phyloP scores from a whole-genome alignment of 164 flowering plant genomes.

The Nymphaea colorata region DNA sequence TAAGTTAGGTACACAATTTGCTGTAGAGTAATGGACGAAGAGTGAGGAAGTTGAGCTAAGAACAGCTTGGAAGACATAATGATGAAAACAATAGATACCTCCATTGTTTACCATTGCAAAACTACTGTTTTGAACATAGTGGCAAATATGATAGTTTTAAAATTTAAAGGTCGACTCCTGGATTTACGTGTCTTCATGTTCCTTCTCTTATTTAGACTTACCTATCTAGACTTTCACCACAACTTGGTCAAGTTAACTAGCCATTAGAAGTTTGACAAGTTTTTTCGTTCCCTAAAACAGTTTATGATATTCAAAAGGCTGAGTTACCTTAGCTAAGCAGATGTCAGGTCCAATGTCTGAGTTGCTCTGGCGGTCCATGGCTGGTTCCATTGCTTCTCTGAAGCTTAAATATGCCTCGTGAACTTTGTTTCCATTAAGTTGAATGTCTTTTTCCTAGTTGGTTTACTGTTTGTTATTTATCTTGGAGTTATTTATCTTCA shows the following conservation, averaged over 20 bases:
- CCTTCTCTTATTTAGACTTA: neutral
- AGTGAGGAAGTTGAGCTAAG: neutral
- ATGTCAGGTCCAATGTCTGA: neutral
- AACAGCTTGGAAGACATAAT: neutral
- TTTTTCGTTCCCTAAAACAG: too few relatives aligned
- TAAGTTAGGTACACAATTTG: neutral
- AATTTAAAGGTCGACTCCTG: neutral
- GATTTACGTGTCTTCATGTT: too few relatives aligned
- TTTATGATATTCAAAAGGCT: too few relatives aligned
- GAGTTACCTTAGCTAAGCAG: neutral
- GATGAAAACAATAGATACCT: neutral
- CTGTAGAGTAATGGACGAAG: neutral
- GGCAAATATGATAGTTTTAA: neutral
- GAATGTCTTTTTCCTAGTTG: neutral
- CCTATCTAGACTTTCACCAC: neutral
- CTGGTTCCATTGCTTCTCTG: neutral
- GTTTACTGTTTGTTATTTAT: neutral
- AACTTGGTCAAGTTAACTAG: neutral
- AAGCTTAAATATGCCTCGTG: neutral
- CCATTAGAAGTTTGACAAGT: too few relatives aligned
- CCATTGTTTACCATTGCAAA: neutral
- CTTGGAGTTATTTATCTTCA: neutral
- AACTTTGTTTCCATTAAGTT: neutral
- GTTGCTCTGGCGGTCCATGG: neutral
- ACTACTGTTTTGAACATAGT: neutral